Conservation (phyloP, 2,329 filamentous ascomycete species). For the Celoporthe dispersa region DNA sequence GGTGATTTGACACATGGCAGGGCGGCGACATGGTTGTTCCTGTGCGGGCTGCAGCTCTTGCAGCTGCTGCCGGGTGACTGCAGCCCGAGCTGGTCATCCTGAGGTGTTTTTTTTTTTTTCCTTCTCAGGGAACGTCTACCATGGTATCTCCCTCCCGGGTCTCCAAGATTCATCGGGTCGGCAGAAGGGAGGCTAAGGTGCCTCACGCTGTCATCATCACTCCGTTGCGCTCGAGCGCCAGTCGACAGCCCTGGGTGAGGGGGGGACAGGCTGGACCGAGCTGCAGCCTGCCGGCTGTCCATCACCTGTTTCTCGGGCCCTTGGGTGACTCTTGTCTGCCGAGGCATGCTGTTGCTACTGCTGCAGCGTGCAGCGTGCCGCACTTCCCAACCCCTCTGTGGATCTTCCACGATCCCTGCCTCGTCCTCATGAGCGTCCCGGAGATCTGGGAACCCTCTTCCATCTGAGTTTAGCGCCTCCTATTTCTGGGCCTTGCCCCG, state of each 20-base stretch:
- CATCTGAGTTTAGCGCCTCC: conserved; percentile 29
- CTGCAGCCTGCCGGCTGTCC: background rate
- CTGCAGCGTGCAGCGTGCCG: background rate
- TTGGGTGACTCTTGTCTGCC: background rate
- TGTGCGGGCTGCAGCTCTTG: background rate
- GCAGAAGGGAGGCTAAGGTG: background rate
- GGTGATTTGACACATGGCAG: conserved; percentile 20
- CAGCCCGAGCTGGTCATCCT: background rate
- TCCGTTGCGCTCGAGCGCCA: background rate
- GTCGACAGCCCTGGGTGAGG: background rate
- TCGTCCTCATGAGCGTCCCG: conserved; percentile 18
- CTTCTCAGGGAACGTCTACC: background rate
- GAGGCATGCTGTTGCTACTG: background rate
- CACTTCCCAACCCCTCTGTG: conserved; percentile 22
- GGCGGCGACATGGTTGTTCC: conserved; percentile 5
- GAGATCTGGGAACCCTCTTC: conserved; percentile 27
- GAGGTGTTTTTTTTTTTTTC: background rate
- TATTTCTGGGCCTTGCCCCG: conserved; percentile 21
- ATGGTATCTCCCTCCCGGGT: background rate
- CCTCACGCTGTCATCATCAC: background rate
- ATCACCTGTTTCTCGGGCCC: background rate
- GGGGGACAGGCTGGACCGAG: background rate
- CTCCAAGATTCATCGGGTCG: background rate
- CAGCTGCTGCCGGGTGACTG: background rate
- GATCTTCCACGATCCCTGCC: conserved; percentile 22